phyloP scores from a whole-genome alignment of 345 rosid genomes.

The Gossypium anomalum region DNA sequence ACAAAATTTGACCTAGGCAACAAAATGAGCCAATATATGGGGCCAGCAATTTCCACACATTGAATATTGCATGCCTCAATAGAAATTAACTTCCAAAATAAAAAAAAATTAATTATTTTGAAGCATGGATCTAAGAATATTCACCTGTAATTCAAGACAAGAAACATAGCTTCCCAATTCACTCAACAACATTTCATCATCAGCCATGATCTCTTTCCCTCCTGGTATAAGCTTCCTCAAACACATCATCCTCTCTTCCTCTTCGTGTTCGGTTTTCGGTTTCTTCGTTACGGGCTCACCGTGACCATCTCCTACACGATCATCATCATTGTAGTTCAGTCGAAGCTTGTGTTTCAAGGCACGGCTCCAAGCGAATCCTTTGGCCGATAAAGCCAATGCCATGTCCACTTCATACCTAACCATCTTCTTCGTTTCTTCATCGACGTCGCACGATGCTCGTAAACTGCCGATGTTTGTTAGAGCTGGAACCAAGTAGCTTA shows the following conservation, averaged over 20 bases:
- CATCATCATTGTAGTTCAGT: slow-evolving; percentile 5
- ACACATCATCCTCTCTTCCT: slow-evolving; percentile 14
- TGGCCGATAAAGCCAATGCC: slow-evolving; percentile 37
- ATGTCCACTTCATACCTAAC: slow-evolving; percentile 40
- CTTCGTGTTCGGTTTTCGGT: not conserved
- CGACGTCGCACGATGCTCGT: not conserved
- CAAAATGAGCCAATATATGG: not conserved
- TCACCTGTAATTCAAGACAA: slow-evolving; percentile 41
- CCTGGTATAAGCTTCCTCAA: slow-evolving; percentile 36
- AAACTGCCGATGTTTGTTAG: slow-evolving; percentile 24
- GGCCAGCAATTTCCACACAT: not conserved
- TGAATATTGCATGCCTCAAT: not conserved
- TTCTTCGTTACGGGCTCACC: not conserved
- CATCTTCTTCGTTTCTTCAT: slow-evolving; percentile 15
- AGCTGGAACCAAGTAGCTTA: slow-evolving; percentile 29
- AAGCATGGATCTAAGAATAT: slow-evolving; percentile 27
- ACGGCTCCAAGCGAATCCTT: slow-evolving; percentile 39
- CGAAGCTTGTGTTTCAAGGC: slow-evolving; percentile 25
- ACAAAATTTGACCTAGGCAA: too few species aligned
- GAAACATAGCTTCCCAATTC: slow-evolving; percentile 40
- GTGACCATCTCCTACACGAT: not conserved
- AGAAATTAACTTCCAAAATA: not conserved
- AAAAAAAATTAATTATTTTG: not conserved
- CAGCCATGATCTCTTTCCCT: slow-evolving; percentile 31
- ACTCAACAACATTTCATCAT: slow-evolving; percentile 24